Evolutionary conservation across 208 protist species (phyloP).

Genomic region (Wallacemonas sp.): DNA sequence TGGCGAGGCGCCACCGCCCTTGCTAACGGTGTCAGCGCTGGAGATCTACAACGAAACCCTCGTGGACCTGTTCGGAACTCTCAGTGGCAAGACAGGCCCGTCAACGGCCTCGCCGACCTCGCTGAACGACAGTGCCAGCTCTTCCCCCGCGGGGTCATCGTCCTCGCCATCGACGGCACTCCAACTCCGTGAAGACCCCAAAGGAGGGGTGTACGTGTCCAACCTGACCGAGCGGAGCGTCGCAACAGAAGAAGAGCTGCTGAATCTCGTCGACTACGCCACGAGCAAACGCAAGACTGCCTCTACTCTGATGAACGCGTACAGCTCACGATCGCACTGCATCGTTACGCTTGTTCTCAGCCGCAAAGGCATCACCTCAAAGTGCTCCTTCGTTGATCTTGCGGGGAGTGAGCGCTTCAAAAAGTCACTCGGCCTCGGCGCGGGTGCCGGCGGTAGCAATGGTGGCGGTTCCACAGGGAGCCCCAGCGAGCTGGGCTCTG

Average conservation of each 20-base stretch:
- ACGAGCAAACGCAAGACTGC: constrained; percentile 90
- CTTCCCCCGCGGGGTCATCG: background rate
- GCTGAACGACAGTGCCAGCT: background rate
- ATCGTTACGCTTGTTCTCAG: constrained; percentile 90
- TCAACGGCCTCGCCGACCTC: constrained; percentile 8
- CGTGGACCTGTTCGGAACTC: constrained; percentile 74
- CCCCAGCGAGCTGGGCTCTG: constrained; percentile 1
- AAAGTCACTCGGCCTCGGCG: constrained; percentile 54
- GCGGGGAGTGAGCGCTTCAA: constrained; percentile 94
- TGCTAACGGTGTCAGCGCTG: constrained; percentile 68
- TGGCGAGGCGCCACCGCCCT: background rate
- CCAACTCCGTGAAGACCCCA: constrained; percentile 84
- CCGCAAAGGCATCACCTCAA: constrained; percentile 50
- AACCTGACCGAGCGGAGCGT: constrained; percentile 77
- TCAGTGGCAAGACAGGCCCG: background rate
- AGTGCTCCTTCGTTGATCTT: constrained; percentile 94
- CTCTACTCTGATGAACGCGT: constrained; percentile 92
- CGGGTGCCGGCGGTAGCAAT: background rate
- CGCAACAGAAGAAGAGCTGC: constrained; percentile 60
- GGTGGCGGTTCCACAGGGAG: background rate
- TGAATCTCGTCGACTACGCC: constrained; percentile 74
- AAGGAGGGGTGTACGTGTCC: constrained; percentile 78
- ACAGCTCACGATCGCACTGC: constrained; percentile 92
- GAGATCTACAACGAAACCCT: constrained; percentile 96
- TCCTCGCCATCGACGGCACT: constrained; percentile 30